phyloP scores from a whole-genome alignment of 495 filamentous ascomycete species.

The Articulospora tetracladia region DNA sequence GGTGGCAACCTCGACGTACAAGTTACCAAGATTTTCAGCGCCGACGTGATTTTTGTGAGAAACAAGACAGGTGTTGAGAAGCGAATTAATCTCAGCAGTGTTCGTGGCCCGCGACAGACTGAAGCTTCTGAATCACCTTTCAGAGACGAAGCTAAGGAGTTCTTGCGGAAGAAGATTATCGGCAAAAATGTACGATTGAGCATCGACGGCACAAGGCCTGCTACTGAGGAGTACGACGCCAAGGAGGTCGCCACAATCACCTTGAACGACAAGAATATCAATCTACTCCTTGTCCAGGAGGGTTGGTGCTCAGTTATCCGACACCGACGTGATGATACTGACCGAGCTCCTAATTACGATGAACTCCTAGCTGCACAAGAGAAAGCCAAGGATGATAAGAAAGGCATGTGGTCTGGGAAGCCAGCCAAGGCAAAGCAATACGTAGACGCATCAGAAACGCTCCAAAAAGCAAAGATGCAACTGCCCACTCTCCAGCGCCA shows the following conservation, averaged over 20 bases:
- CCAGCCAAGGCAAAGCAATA: constrained; percentile 73
- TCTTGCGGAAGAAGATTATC: constrained; percentile 86
- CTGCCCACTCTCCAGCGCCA: constrained; percentile 81
- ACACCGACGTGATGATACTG: constrained; percentile 87
- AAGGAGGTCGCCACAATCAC: constrained; percentile 89
- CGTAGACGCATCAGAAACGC: constrained; percentile 83
- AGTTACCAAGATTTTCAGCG: constrained; percentile 80
- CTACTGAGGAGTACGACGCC: constrained; percentile 87
- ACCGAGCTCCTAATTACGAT: constrained; percentile 91
- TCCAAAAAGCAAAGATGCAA: constrained; percentile 94
- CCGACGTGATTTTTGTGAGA: constrained; percentile 83
- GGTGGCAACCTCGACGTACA: constrained; percentile 67
- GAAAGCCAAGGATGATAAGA: constrained; percentile 71
- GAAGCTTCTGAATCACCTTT: constrained; percentile 69
- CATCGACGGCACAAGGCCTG: constrained; percentile 87
- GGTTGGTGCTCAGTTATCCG: constrained; percentile 92
- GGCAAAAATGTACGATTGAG: constrained; percentile 88
- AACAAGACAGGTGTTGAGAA: constrained; percentile 82
- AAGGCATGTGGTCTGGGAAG: constrained; percentile 93
- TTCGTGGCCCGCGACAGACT: constrained; percentile 74
- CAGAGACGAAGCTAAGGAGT: constrained; percentile 92
- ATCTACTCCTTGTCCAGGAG: constrained; percentile 78
- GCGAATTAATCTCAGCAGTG: constrained; percentile 86
- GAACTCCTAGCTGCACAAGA: constrained; percentile 87
- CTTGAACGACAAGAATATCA: constrained; percentile 81